A percentile compares a stretch with the other conserved stretches of the same genome.
phyloP scores from a whole-genome alignment of 208 protist species.

The Leishmania martiniquensis region DNA sequence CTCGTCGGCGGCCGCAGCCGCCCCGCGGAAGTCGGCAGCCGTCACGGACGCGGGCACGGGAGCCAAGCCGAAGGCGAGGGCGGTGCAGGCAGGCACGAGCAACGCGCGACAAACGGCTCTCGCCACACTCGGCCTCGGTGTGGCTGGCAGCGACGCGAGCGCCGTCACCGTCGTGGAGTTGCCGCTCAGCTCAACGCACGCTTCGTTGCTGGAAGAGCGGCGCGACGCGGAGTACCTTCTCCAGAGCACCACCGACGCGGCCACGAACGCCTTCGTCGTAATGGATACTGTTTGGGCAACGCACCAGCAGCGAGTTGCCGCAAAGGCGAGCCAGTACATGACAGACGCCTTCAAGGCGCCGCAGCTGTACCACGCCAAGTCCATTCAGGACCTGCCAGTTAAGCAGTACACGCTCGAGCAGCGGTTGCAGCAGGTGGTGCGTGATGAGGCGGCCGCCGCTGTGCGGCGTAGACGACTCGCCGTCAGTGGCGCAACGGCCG shows the following conservation, averaged over 20 bases:
- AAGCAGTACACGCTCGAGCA: slow-evolving; percentile 74
- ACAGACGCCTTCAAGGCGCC: slow-evolving; percentile 58
- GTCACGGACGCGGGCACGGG: slow-evolving; percentile 21
- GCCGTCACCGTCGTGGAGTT: slow-evolving; percentile 37
- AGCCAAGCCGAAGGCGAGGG: neutral
- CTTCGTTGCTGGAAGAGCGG: slow-evolving; percentile 2
- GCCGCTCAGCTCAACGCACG: slow-evolving; percentile 12
- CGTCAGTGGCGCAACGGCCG: slow-evolving; percentile 5
- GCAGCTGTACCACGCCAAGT: slow-evolving; percentile 56
- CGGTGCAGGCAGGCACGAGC: neutral
- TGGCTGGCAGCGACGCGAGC: slow-evolving; percentile 8
- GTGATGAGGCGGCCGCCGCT: slow-evolving; percentile 26
- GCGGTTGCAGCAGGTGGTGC: slow-evolving; percentile 58
- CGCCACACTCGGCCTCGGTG: slow-evolving; percentile 15
- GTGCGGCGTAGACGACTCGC: slow-evolving; percentile 18
- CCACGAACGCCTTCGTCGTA: slow-evolving; percentile 39
- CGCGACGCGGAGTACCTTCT: slow-evolving; percentile 22
- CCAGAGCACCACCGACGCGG: slow-evolving; percentile 35
- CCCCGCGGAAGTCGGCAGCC: neutral
- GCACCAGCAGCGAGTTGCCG: slow-evolving; percentile 52
- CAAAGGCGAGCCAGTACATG: slow-evolving; percentile 47
- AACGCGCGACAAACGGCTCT: slow-evolving; percentile 11
- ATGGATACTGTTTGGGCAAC: slow-evolving; percentile 53
- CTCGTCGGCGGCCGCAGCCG: neutral
- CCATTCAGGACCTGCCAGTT: slow-evolving; percentile 74